A percentile compares a stretch with the other conserved stretches of the same genome.
Conservation (phyloP, 164 flowering plant species). For the Liquidambar formosana region DNA sequence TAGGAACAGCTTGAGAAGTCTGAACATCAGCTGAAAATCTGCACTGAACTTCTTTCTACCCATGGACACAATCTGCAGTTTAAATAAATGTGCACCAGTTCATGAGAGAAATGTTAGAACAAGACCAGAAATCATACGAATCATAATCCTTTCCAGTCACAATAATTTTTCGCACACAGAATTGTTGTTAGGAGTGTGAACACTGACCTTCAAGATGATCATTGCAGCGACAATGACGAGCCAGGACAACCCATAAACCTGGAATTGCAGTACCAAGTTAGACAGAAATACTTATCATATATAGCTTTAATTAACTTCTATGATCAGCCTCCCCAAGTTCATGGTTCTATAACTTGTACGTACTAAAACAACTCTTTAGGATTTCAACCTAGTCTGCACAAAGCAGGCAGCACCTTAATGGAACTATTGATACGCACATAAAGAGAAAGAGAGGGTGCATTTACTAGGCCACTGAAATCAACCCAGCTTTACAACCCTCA, state of each 20-base stretch:
- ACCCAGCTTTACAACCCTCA: neutral
- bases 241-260: constrained; percentile 97
- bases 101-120: neutral
- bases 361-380: neutral
- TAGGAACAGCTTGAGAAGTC: constrained; percentile 79
- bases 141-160: neutral
- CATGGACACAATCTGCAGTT: constrained; percentile 84
- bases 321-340: no score
- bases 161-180: neutral
- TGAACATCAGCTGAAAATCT: constrained; percentile 94
- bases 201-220: constrained; percentile 81
- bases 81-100: neutral
- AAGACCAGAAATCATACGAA: neutral
- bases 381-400: neutral
- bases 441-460: neutral
- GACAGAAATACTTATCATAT: neutral
- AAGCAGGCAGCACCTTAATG: neutral
- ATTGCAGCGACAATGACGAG: constrained; percentile 82
- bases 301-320: no score
- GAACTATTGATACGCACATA: neutral
- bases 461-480: neutral
- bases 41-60: constrained; percentile 96
- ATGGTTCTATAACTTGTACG: neutral
- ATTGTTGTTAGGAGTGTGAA: neutral
- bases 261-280: constrained; percentile 15